Evolutionary conservation across 1,284 basidiomycete genomes (phyloP), one percentile per base, ranked within the genome.

Genomic region (Fistulina hepatica): DNA sequence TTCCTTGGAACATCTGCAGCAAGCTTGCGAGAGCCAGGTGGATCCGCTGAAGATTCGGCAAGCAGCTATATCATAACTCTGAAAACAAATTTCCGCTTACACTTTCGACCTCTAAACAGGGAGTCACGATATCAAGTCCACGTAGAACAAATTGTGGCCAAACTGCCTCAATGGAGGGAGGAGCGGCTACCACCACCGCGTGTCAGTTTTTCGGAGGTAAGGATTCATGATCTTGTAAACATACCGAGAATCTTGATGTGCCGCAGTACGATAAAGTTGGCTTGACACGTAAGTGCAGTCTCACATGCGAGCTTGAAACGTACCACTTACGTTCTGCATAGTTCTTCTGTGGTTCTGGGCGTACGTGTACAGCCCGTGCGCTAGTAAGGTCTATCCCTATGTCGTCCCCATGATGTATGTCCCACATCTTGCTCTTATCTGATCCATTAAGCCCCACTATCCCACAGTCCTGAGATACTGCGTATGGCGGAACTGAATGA

Each of bases 181-280:
- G 66, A 83, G 55, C 72, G 91, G 44, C 70, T 89, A n/a, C 76
- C 86, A 20, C 88, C 88, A 33, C 88, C 89, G 1, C 71, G 84
- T 49, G 84, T 81, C 42, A 78, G 65, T 46, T 84, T 78, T 55
- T 88, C 72, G 26, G 76, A 79, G 57, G 76, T 70, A 49, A 36
- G 60, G 54, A 9, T 33, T 45, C 26, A 28, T 16, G 15, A 20
- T 24, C 16, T 39, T 32, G 42, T 37, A 31, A 21, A n/a, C n/a
- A n/a, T 21, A 3, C 11, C 37, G 23, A 33, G 34, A 43, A 34
- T 38, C 38, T 34, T 30, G 46, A 37, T 28, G 27, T 40, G 41
- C 60, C 56, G 27, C 48, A 76, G 64, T 94, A 94, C 56, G 91
- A 95, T 61, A 90, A 85, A 63, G 76, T 88, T 40, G 81, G 84